Base-by-base conservation (phyloP, 371 early-diverging fungal species). In the Mortierella sp. region DNA sequence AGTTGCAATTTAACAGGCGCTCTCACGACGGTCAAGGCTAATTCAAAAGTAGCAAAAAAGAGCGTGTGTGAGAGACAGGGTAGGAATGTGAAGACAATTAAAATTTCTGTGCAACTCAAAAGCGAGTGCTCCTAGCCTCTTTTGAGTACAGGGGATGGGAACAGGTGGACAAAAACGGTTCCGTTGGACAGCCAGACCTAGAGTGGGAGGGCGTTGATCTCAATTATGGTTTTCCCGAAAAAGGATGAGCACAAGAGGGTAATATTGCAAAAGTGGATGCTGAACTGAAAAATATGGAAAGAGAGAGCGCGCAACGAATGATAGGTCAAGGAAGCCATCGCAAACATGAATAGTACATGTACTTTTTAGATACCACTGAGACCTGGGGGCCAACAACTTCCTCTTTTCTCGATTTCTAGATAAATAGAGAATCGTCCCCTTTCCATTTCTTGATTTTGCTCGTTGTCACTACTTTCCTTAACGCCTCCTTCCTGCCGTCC, bases 401-500 rank as follows among this genome's bases (percentile, higher is more conserved):
- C n/a, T 40, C 34, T n/a, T 7, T 61, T 45, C 1, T 26, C 22
- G n/a, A n/a, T n/a, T 6, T 55, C 9, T 31, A 22, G 9, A 19
- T 61, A 61, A 61, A 61, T 61, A 61, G 37, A 19, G 22, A 37
- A 9, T 6, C 19, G 14, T 9, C 13, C 34, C 4, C 31, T n/a
- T 61, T 44, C 22, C 2, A 4, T 6, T 34, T 34, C 29, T 26
- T 55, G 16, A 43, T 43, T 52, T 41, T 13, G 26, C 37, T 41
- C 53, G 22, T 39, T 41, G 52, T 69, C 50, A 64, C 53, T 24
- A 66, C 16, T 43, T 41, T 64, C 64, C 14, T 29, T 61, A 24
- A 45, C 64, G 29, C 71, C 26, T 71, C 65, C 65, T 44, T 61
- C 48, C 71, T 39, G 8, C 61, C 61, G 61, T 61, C 22, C 19